Evolutionary conservation across 805 yeast species (phyloP).

Genomic region (Ascoidea tarda): DNA sequence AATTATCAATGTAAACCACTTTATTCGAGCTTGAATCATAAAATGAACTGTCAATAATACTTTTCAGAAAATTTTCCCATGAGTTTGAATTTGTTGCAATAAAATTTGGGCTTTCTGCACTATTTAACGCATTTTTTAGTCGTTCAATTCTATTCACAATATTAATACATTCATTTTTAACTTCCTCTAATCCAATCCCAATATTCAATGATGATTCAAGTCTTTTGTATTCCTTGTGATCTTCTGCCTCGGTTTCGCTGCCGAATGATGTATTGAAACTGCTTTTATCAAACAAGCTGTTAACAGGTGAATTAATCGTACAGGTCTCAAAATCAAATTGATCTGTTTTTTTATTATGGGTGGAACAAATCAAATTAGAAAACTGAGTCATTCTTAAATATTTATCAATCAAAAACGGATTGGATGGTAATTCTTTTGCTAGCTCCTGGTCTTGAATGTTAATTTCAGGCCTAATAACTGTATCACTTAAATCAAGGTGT

Average conservation of each 20-base stretch:
- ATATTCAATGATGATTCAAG: background rate
- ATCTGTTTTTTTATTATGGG: slow-evolving; percentile 12
- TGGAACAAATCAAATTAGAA: slow-evolving; percentile 26
- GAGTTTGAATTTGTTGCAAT: slow-evolving; percentile 7
- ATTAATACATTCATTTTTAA: background rate
- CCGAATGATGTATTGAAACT: background rate
- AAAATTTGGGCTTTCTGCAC: slow-evolving; percentile 3
- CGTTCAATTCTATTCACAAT: background rate
- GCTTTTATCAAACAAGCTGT: slow-evolving; percentile 4
- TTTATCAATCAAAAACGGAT: slow-evolving; percentile 57
- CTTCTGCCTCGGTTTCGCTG: slow-evolving; percentile 1
- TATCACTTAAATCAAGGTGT: slow-evolving; percentile 39
- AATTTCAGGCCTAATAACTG: slow-evolving; percentile 39
- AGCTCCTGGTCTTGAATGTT: slow-evolving; percentile 33
- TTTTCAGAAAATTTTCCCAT: slow-evolving; percentile 3
- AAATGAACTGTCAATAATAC: slow-evolving; percentile 4
- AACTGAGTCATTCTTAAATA: slow-evolving; percentile 46
- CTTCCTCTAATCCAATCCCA: slow-evolving; percentile 10
- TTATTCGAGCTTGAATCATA: too few species aligned
- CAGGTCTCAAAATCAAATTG: slow-evolving; percentile 7
- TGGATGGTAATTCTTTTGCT: slow-evolving; percentile 47
- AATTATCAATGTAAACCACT: background rate
- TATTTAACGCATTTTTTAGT: slow-evolving; percentile 1
- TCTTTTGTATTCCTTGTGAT: background rate
- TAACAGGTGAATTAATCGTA: slow-evolving; percentile 2